Percentiles rank a stretch among this genome's conserved stretches.
Evolutionary conservation across 2,329 filamentous ascomycete genomes (phyloP).

Genomic region (Colletotrichum sp.): DNA sequence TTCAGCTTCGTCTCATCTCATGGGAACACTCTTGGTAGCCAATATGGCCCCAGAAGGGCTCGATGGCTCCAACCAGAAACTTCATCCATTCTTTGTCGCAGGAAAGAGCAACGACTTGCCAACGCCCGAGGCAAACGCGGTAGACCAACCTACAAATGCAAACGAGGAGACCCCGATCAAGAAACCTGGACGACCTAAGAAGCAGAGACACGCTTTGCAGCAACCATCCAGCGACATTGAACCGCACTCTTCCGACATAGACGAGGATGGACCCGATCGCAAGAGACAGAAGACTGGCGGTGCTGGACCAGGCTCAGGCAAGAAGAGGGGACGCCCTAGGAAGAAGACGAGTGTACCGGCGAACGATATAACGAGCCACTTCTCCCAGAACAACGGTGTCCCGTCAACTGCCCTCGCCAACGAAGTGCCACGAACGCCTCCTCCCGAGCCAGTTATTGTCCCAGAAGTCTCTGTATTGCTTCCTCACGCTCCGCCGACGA

Average conservation of each 20-base stretch:
- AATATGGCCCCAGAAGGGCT: conserved; percentile 49
- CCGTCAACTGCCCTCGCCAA: background rate
- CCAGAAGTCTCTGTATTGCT: background rate
- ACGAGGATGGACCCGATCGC: conserved; percentile 15
- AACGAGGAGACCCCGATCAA: background rate
- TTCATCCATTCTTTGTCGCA: conserved; percentile 61
- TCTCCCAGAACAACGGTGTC: conserved; percentile 5
- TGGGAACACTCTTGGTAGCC: conserved; percentile 47
- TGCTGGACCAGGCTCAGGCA: conserved; percentile 17
- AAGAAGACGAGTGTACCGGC: conserved; percentile 27
- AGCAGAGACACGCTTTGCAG: background rate
- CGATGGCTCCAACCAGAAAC: conserved; percentile 44
- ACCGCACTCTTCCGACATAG: background rate
- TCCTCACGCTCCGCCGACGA: background rate
- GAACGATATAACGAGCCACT: conserved; percentile 28
- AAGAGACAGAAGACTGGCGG: conserved; percentile 30
- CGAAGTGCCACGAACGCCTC: background rate
- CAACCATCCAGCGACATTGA: conserved; percentile 7
- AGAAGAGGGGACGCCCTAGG: conserved; percentile 24
- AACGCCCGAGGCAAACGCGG: background rate
- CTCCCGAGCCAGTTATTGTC: background rate
- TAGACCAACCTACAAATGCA: background rate
- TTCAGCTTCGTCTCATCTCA: conserved; percentile 25
- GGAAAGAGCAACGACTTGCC: background rate
- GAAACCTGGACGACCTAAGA: background rate